Evolutionary conservation across 2,329 filamentous ascomycete genomes (phyloP), one percentile per base, ranked within the genome.

Genomic region (Eurotiales sp.): DNA sequence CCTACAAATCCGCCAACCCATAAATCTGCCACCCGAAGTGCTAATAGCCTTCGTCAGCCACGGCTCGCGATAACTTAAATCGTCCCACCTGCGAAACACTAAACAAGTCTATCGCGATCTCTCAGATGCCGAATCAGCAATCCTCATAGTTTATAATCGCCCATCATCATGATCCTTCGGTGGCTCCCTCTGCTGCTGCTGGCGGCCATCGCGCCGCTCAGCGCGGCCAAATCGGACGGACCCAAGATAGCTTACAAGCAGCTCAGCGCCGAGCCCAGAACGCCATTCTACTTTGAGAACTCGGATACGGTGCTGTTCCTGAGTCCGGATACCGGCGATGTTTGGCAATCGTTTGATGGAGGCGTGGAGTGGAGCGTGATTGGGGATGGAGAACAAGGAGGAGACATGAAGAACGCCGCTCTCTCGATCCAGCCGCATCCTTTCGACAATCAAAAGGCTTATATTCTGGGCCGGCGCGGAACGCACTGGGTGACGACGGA

Each of bases 271-370:
- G 71, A 77, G 49, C 88, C 90, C 1, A 66, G 73, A 49, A 84
- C 84, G 65, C 75, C 96, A 58, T 87, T 87, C 72, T 99, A 96
- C 72, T 97, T 99, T 65, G 86, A 93, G 64, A 88, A 92, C 68
- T 91, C 88, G 58, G 86, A 96, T 67, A 82, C 87, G 46, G 77
- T 95, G 53, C 72, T 97, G 41, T 84, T 90, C 64, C 84, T 86
- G 61, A 87, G 95, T 66, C 64, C 75, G 45, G 69, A 77, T 12
- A 78, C 79, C 36, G 77, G 79, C 54, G 83, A 82, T 56, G 77
- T 95, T 46, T 90, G 85, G 69, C 85, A 88, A 54, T 95, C 92
- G 40, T 77, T 78, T 42, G 83, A 97, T 72, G 90, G 88, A 34
- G 95, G 93, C 58, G 81, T 81, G 59, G 81, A 75, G 41, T 99